Evolutionary conservation across 192 early-diverging fungal species (phyloP).

Genomic region (Chytriomyces hyalinus): DNA sequence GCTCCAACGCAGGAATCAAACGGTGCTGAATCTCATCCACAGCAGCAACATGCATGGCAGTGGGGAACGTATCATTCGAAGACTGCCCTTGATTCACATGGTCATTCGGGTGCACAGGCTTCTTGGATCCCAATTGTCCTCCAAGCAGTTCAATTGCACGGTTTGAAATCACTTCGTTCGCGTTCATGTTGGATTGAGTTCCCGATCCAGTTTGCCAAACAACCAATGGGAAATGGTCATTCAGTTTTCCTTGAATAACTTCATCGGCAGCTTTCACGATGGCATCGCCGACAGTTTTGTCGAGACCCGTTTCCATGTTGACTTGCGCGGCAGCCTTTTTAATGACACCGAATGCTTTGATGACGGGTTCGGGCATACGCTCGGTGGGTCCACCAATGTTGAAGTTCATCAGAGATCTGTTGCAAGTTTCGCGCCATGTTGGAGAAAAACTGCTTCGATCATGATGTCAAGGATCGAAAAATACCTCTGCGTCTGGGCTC

Average conservation of each 20-base stretch:
- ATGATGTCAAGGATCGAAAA: slow-evolving; percentile 13
- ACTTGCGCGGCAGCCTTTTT: slow-evolving; percentile 95
- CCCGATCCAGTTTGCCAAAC: slow-evolving; percentile 97
- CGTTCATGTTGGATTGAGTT: slow-evolving; percentile 86
- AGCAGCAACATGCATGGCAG: slow-evolving; percentile 99
- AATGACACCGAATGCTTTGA: slow-evolving; percentile 92
- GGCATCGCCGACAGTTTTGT: slow-evolving; percentile 78
- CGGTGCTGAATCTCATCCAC: slow-evolving; percentile 72
- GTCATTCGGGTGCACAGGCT: slow-evolving; percentile 98
- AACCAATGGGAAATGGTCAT: slow-evolving; percentile 97
- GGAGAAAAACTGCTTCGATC: neutral
- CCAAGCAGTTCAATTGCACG: slow-evolving; percentile 92
- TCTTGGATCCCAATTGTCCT: slow-evolving; percentile 90
- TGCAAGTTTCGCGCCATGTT: slow-evolving; percentile 1
- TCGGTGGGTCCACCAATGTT: slow-evolving; percentile 92
- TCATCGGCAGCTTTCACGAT: slow-evolving; percentile 68
- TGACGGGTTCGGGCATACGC: slow-evolving; percentile 94
- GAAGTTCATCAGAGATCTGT: slow-evolving; percentile 90
- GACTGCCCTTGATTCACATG: slow-evolving; percentile 99
- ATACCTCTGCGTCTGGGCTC: slow-evolving; percentile 94
- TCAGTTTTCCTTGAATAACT: slow-evolving; percentile 89
- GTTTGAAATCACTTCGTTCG: slow-evolving; percentile 92
- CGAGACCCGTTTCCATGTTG: slow-evolving; percentile 90
- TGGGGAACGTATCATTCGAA: slow-evolving; percentile 99
- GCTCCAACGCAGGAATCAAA: slow-evolving; percentile 84